phyloP scores from a whole-genome alignment of 192 early-diverging fungal genomes.

The Podochytrium sp. region DNA sequence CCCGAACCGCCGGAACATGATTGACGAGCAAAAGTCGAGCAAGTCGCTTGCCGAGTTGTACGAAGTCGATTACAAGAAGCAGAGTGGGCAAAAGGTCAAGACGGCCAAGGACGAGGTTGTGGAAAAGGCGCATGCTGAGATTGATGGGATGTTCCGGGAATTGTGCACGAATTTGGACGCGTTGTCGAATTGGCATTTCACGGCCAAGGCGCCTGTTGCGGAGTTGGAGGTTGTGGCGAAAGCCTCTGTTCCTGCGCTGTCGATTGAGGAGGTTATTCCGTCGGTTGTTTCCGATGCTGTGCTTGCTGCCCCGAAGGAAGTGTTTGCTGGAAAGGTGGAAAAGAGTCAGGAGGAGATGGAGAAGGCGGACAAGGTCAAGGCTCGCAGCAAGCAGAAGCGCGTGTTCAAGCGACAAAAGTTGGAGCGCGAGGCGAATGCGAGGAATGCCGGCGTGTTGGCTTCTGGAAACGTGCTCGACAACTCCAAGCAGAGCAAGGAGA shows the following conservation, averaged over 20 bases:
- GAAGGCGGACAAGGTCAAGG: constrained; percentile 74
- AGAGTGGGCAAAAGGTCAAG: constrained; percentile 43
- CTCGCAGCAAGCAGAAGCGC: constrained; percentile 70
- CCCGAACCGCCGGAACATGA: constrained; percentile 71
- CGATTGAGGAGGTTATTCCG: constrained; percentile 96
- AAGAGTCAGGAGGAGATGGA: constrained; percentile 82
- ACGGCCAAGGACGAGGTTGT: constrained; percentile 81
- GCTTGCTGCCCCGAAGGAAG: constrained; percentile 87
- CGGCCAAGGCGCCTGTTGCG: constrained; percentile 75
- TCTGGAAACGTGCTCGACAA: constrained; percentile 54
- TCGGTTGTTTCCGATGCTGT: constrained; percentile 79
- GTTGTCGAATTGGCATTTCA: constrained; percentile 92
- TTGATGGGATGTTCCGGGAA: constrained; percentile 75
- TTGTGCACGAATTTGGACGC: constrained; percentile 88
- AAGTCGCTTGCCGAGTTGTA: constrained; percentile 91
- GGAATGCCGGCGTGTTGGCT: constrained; percentile 45
- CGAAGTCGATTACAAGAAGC: constrained; percentile 84
- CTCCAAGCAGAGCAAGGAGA: constrained; percentile 53
- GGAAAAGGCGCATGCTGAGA: constrained; percentile 78
- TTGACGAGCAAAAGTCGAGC: constrained; percentile 83
- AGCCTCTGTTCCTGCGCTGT: constrained; percentile 77
- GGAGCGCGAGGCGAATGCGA: constrained; percentile 42
- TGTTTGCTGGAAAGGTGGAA: constrained; percentile 76
- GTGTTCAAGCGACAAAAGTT: constrained; percentile 64
- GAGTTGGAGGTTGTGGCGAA: constrained; percentile 71